Percentiles rank a stretch among this genome's conserved stretches.
phyloP scores from a whole-genome alignment of 2,329 filamentous ascomycete genomes.

The Lithohypha guttulata region DNA sequence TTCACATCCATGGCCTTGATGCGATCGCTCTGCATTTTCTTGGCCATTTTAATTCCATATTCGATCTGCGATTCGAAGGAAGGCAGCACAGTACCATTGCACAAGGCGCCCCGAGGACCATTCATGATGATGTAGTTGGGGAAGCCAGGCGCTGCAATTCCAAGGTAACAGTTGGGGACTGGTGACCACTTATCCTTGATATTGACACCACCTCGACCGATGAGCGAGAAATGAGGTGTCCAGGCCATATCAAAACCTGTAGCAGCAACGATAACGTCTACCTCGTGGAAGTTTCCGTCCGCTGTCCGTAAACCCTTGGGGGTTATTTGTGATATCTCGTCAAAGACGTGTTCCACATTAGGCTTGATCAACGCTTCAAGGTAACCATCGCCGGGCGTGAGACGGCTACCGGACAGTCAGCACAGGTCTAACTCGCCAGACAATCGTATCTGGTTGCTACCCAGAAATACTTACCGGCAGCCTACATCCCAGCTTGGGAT shows the following conservation, averaged over 20 bases:
- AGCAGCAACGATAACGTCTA: constrained; percentile 28
- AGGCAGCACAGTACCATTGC: constrained; percentile 27
- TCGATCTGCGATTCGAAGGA: constrained; percentile 27
- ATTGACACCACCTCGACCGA: constrained; percentile 23
- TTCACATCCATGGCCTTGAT: constrained; percentile 25
- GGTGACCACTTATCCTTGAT: constrained; percentile 22
- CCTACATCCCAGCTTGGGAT: no score
- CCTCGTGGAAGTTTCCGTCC: constrained; percentile 20
- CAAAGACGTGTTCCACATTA: constrained; percentile 19
- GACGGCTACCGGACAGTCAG: not conserved
- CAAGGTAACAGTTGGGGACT: constrained; percentile 22
- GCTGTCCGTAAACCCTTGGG: constrained; percentile 3
- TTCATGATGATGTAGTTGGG: constrained; percentile 25
- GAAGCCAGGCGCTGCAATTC: constrained; percentile 18
- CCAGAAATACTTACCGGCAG: no score
- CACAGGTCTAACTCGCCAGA: constrained; percentile 11
- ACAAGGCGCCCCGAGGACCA: constrained; percentile 27
- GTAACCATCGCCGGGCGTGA: constrained; percentile 14
- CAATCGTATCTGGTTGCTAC: no score
- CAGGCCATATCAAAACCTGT: constrained; percentile 32
- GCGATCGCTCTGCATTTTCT: constrained; percentile 29
- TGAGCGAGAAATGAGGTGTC: constrained; percentile 26
- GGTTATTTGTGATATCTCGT: constrained; percentile 13
- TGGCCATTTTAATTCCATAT: constrained; percentile 27
- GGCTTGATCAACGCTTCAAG: constrained; percentile 21